Percentiles rank a stretch among this genome's conserved stretches.
Conservation (phyloP, 495 filamentous ascomycete species). For the Delitschia confertaspora region DNA sequence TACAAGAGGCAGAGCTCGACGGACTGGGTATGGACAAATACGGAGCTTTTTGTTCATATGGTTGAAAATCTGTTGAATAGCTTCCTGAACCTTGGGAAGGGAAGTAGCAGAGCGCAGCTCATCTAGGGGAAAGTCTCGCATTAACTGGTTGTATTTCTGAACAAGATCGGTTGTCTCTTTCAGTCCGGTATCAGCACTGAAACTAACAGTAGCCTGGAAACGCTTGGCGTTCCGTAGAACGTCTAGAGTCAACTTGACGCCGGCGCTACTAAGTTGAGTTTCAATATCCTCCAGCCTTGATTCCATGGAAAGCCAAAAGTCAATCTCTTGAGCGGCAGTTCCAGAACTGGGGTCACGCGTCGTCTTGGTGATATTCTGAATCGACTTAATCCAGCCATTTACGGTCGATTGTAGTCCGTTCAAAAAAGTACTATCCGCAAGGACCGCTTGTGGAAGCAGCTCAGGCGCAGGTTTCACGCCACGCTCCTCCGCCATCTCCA, state of each 20-base stretch:
- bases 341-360: constrained; percentile 79
- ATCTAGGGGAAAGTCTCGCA: constrained; percentile 95
- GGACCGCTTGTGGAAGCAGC: constrained; percentile 57
- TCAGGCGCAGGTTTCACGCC: constrained; percentile 62
- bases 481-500: constrained; percentile 61
- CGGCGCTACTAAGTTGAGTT: constrained; percentile 73
- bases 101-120: constrained; percentile 89
- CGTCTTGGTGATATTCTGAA: constrained; percentile 93
- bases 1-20: constrained; percentile 84
- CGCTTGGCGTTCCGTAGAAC: constrained; percentile 91
- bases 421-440: constrained; percentile 80
- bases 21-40: constrained; percentile 88
- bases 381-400: constrained; percentile 96
- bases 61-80: constrained; percentile 74
- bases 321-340: constrained; percentile 91
- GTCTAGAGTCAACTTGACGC: constrained; percentile 85
- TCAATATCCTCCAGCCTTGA: constrained; percentile 83
- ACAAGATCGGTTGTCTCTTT: constrained; percentile 91
- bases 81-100: constrained; percentile 79
- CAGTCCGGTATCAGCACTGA: constrained; percentile 85
- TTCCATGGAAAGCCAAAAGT: constrained; percentile 97
- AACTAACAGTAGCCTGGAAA: constrained; percentile 93
- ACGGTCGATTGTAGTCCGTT: constrained; percentile 90
- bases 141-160: constrained; percentile 95
- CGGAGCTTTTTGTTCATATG: constrained; percentile 96